Percentiles rank a stretch among this genome's conserved stretches.
Evolutionary conservation across 1,139 yeast genomes (phyloP).

Genomic region (Pneumocystis murina): DNA sequence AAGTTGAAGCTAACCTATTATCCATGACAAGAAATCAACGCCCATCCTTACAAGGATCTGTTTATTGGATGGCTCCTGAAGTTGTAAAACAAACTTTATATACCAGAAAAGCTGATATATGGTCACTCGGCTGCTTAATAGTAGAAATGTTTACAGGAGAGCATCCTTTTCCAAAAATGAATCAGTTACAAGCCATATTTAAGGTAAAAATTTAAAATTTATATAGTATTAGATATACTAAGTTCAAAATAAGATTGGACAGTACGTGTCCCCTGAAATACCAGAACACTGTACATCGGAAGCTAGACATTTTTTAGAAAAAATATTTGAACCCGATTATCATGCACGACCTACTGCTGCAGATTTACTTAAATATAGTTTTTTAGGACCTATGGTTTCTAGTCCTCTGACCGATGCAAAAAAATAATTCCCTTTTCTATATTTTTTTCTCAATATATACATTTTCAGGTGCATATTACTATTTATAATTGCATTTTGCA

Average conservation of each 20-base stretch:
- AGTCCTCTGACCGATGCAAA: not conserved
- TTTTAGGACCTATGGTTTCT: constrained; percentile 27
- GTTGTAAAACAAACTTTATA: constrained; percentile 84
- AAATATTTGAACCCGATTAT: constrained; percentile 64
- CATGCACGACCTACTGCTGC: constrained; percentile 59
- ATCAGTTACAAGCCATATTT: constrained; percentile 93
- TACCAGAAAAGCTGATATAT: constrained; percentile 80
- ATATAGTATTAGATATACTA: not conserved
- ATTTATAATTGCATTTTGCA: not conserved
- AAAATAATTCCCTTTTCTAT: not conserved
- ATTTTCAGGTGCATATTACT: not conserved
- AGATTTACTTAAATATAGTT: constrained; percentile 49
- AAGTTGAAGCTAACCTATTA: constrained; percentile 32
- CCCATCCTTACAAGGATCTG: constrained; percentile 83
- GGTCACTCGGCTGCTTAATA: constrained; percentile 87
- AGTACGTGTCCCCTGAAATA: constrained; percentile 56
- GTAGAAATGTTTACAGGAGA: constrained; percentile 91
- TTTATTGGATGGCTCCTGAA: constrained; percentile 98
- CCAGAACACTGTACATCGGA: constrained; percentile 65
- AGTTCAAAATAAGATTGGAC: constrained; percentile 42
- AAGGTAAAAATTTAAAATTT: constrained; percentile 21
- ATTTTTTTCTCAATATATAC: not conserved
- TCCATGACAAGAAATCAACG: constrained; percentile 34
- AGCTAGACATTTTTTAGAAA: constrained; percentile 48
- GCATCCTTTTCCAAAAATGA: constrained; percentile 85